Base-by-base conservation (phyloP, 352 stramenopile genomes). In the Peronosclerospora sorghi region DNA sequence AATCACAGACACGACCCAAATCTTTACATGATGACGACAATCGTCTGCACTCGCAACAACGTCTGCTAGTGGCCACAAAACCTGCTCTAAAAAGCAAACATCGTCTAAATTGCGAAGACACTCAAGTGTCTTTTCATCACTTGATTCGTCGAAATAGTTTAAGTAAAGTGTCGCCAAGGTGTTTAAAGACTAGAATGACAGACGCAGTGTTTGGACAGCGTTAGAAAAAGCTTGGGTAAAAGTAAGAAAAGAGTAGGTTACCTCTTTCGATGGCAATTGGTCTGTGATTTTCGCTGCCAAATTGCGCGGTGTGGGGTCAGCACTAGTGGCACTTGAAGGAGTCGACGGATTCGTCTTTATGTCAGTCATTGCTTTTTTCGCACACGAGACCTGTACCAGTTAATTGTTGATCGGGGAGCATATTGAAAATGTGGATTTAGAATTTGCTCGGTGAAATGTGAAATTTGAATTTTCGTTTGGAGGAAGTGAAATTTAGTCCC, bases 51-150 rank as follows among this genome's bases (percentile, higher is more conserved):
- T 37, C 1, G 34, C 26, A 8, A 54, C 27, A 8, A 68, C 40
- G 12, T 53, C 48, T 2, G 32, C 48, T 19, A 76, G 38, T 14
- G 54, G 57, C 66, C 69, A 83, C 10, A 90, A 48, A 43, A 64
- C 72, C n/a, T 60, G 48, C 23, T 81, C 55, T n/a, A 88, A 20
- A 51, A 73, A 80, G 6, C 36, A 29, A 24, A 82, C 30, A 19
- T 8, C 28, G 2, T 62, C 45, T 18, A 86, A 23, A 4, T 53
- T 42, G 10, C 28, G 35, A 2, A 78, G 41, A 41, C 54, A 54
- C 18, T 32, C 12, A 1, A 62, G 42, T 2, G 59, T 58, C 3
- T 28, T 44, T 9, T 23, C 23, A 23, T 63, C 30, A 14, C 61
- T 59, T 1, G 26, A 10, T 3, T 52, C 41, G 8, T 39, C 35